phyloP scores from a whole-genome alignment of 2,329 filamentous ascomycete species.

The Amphichorda felina region DNA sequence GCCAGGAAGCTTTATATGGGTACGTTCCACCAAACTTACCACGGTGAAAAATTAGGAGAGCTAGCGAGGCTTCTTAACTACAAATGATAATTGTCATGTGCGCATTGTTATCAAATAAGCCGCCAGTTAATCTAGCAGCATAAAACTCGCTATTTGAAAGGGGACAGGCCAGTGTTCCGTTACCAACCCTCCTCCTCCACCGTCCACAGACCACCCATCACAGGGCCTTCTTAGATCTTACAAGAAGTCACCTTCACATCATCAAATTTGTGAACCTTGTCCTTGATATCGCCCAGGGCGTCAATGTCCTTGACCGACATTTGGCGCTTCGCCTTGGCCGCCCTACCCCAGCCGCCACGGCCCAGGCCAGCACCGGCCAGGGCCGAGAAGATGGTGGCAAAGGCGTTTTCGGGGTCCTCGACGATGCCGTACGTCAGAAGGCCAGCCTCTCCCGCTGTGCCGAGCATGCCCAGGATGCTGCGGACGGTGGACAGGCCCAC shows the following conservation, averaged over 20 bases:
- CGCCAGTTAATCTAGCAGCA: too few species aligned
- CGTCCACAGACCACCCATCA: not conserved
- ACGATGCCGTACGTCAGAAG: conserved; percentile 11
- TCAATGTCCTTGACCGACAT: conserved; percentile 6
- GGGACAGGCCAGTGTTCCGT: too few species aligned
- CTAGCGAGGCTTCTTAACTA: too few species aligned
- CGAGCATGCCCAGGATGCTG: conserved; percentile 3
- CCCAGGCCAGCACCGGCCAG: conserved; percentile 7
- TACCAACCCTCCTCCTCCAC: too few species aligned
- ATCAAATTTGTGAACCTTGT: not conserved
- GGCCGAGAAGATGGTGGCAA: conserved; percentile 11
- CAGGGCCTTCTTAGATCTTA: not conserved
- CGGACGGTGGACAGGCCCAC: conserved; percentile 6
- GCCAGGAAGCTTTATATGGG: too few species aligned
- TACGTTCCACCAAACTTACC: too few species aligned
- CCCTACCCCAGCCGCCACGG: conserved; percentile 4
- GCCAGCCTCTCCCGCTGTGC: conserved; percentile 7
- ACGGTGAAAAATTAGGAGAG: too few species aligned
- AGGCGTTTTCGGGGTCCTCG: conserved; percentile 12
- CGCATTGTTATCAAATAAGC: too few species aligned
- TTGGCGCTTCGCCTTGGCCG: conserved; percentile 7
- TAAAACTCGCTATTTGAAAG: too few species aligned
- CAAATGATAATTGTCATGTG: too few species aligned
- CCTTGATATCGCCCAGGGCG: conserved; percentile 8
- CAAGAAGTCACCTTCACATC: not conserved